Base-by-base conservation (phyloP, 1,284 basidiomycete genomes). In the Clitocybe nebularis region DNA sequence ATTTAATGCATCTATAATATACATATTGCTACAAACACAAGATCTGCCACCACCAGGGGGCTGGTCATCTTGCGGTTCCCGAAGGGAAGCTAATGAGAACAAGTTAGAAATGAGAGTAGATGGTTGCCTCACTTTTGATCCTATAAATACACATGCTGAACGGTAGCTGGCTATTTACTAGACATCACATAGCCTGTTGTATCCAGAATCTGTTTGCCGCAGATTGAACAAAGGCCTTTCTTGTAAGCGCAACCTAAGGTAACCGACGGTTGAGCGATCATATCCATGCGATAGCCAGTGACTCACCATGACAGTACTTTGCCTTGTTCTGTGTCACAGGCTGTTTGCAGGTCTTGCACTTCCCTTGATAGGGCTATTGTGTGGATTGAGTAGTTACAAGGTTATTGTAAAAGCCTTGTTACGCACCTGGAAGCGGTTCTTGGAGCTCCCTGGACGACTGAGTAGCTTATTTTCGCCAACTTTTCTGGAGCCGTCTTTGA, bases 401-500 rank as follows among this genome's bases (percentile, higher is more conserved):
- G 22, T 23, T 39, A 54, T 47, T 23, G 37, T 39, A 40, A 46
- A 48, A 16, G 35, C 44, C 26, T 28, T 21, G 43, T 25, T 33
- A 61, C 75, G 48, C 60, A 78, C 82, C 71, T 84, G 82, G 63
- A 78, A 87, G 55, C 81, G 73, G 54, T 79, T 84, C 71, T 77
- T 86, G 41, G 83, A 81, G 52, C 71, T 77, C 30, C 77, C 73
- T 36, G 77, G 81, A 40, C 81, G 72, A 43, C 71, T 69, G 35
- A 89, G 67, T 20, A 90, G 74, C 68, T 90, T 90, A 69, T 89
- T 90, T 70, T 88, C 88, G 39, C 84, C 86, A 35, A 91, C 75
- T 62, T 79, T 89, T 51, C 89, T 77, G 16, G 79, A 77, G 39
- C 87, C 86, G 16, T 84, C 81, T 66, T 84, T 89, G 64, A 89